Conservation (phyloP, 257 asterid species). For the Lithospermum erythrorhizon region DNA sequence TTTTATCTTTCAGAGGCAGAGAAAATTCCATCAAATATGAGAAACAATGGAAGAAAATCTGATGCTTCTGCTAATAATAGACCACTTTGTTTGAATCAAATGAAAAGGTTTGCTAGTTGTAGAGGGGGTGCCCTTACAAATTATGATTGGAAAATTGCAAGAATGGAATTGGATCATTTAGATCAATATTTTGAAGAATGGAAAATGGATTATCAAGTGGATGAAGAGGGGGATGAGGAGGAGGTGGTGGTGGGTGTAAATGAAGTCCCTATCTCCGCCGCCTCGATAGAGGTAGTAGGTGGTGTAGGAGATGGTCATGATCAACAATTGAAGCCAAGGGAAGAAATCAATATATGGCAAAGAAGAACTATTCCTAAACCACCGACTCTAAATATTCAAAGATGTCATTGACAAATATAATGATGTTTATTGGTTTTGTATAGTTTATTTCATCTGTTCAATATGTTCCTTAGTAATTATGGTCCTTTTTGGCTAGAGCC, state of each 20-base stretch:
- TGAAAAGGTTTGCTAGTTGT: constrained; percentile 59
- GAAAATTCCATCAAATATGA: constrained; percentile 6
- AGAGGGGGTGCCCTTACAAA: constrained; percentile 36
- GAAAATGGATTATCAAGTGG: constrained; percentile 23
- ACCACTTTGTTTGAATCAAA: constrained; percentile 29
- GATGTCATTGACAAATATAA: background rate
- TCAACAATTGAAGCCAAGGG: constrained; percentile 47
- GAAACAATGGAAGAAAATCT: constrained; percentile 18
- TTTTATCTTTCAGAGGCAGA: background rate
- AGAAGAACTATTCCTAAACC: constrained; percentile 77
- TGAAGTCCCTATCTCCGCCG: constrained; percentile 38
- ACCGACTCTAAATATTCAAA: constrained; percentile 33
- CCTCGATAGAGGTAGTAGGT: constrained; percentile 20
- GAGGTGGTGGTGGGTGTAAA: constrained; percentile 5
- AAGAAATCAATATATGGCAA: constrained; percentile 81
- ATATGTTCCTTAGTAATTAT: background rate
- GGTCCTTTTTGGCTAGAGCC: background rate
- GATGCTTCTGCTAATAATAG: constrained; percentile 14
- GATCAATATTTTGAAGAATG: background rate
- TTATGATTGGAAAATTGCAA: constrained; percentile 49
- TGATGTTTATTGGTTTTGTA: background rate
- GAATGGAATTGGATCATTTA: constrained; percentile 21
- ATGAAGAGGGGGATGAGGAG: constrained; percentile 12
- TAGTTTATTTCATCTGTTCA: background rate
- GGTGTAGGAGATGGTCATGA: constrained; percentile 3